Evolutionary conservation across 2,329 filamentous ascomycete species (phyloP), one percentile per base, ranked within the genome.

Genomic region (Fusarium sp.): DNA sequence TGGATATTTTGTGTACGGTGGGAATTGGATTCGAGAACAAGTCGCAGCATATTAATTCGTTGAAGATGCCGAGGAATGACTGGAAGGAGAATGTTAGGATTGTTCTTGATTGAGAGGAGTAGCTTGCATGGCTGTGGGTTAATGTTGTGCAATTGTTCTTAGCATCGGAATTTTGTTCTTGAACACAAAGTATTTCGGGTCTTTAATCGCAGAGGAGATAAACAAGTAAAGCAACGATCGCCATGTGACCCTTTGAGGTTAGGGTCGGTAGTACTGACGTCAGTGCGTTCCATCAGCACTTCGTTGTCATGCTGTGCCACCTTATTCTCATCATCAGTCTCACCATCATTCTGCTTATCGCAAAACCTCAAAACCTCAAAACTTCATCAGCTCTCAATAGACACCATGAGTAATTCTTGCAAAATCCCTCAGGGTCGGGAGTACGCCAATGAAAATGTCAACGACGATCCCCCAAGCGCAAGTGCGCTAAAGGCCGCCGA

Each of bases 11-110:
- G 8, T 69, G 60, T 12, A 54, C 51, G 1, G 42, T 69, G 3
- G 65, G 59, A 1, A 51, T 69, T 6, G 65, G 60, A 2, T 69
- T 65, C 9, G 65, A 69, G 46, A 67, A 67, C 2, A 37, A 57
- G 34, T 61, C 53, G 1, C 61, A 58, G 14, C 57, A 48, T 22
- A 58, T 67, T 0, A 67, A 63, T 20, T 49, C 34, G 5, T 11
- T 67, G 8, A 67, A 67, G 42, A 67, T 67, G 65, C 57, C 65
- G 2, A 67, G 63, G 16, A 40, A 67, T 8, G 49, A 61, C 2
- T 67, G 56, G 64, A 66, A 66, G 29, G 41, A 67, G 30, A 67
- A 24, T 10, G 51, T 54, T 11, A 51, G 4, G n/a, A 42, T 67
- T 34, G 42, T 57, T 13, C 6, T 53, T 7, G 29, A 57, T 11